Conservation (phyloP, 176 grass and related monocot genomes). For the Luzula sylvatica region DNA sequence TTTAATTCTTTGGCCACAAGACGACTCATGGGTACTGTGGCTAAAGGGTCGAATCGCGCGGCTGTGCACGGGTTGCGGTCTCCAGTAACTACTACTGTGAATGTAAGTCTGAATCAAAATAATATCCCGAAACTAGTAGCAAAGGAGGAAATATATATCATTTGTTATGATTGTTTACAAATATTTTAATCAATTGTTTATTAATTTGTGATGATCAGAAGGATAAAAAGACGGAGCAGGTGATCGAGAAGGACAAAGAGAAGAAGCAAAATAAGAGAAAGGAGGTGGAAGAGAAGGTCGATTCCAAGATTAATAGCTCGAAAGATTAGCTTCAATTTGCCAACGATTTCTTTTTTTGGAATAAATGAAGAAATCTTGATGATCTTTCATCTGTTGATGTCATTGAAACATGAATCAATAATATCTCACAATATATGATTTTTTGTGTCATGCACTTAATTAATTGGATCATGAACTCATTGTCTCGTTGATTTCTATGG, state of each 20-base stretch:
- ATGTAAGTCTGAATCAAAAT: constrained; percentile 3
- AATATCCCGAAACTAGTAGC: neutral
- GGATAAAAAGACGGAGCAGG: constrained; percentile 16
- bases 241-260: constrained; percentile 8
- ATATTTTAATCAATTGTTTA: neutral
- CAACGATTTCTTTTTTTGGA: too few relatives aligned
- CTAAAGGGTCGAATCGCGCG: constrained; percentile 20
- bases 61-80: constrained; percentile 38
- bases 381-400: too few relatives aligned
- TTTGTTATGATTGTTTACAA: neutral
- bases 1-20: neutral
- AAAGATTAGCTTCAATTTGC: too few relatives aligned
- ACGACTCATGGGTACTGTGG: constrained; percentile 30
- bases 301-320: neutral
- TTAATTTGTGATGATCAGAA: constrained; percentile 5
- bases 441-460: too few relatives aligned
- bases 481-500: too few relatives aligned
- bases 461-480: too few relatives aligned
- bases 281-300: constrained; percentile 31
- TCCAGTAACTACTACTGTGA: neutral
- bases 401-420: too few relatives aligned
- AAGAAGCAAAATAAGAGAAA: constrained; percentile 23
- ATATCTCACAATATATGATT: too few relatives aligned
- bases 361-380: too few relatives aligned
- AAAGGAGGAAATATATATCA: neutral